Base-by-base conservation (phyloP, 176 grass and related monocot genomes). In the Juncus effusus region DNA sequence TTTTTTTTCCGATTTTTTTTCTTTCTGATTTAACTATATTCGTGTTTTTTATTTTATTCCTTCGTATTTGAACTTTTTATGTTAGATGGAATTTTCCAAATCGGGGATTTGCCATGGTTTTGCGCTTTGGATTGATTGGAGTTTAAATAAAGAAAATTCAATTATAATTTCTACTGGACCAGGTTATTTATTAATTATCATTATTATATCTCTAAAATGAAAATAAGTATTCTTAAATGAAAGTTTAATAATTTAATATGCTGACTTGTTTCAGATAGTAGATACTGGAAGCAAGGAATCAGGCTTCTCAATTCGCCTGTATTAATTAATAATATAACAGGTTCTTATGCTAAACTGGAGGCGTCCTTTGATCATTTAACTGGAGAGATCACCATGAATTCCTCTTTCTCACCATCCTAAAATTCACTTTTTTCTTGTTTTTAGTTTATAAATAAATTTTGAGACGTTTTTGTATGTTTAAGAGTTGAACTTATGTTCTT, bases 221-320 rank as follows among this genome's bases (percentile, higher is more conserved):
- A 47, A 47, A 1, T 47, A 47, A 6, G 44, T 47, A 9, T 47
- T 47, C 9, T 47, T 47, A 47, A 47, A 47, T 47, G 44, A 47
- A 6, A 16, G 28, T 67, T 5, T 72, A n/a, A 53, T 7, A 72
- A 63, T 64, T 38, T 57, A 6, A 6, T 7, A 13, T 77, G 51
- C 57, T 74, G 75, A 28, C 19, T 28, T 28, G 67, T 42, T 50
- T 61, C 85, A 91, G 92, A 81, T 69, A 85, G 55, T 60, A 73
- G 87, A 84, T 88, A 86, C 77, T 91, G 87, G 87, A 96, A 88
- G 56, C 92, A 91, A 75, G 87, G 87, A 2, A 77, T 88, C 49
- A 85, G 88, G 79, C 85, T 96, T 60, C 70, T 96, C n/a, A 91
- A 70, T 83, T 82, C 70, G 60, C 84, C 87, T 61, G 58, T 80